phyloP scores from a whole-genome alignment of 495 filamentous ascomycete genomes.

The Hyphodiscus hymeniophilus region DNA sequence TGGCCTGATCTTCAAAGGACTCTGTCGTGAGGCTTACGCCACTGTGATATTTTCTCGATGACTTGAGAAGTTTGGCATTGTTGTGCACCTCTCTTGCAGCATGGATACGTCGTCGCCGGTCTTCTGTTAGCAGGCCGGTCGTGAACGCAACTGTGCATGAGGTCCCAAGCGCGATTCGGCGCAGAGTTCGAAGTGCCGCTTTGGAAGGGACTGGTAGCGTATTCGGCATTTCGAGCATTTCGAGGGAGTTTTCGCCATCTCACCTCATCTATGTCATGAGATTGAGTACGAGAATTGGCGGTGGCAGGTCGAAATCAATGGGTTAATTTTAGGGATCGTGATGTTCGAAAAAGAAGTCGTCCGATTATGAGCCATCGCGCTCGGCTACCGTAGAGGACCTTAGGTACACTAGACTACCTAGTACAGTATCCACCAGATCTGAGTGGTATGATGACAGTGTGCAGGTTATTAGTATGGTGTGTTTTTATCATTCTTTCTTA shows the following conservation, averaged over 20 bases:
- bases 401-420: too few species aligned
- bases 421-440: too few species aligned
- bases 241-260: constrained; percentile 1
- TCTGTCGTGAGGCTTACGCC: constrained; percentile 36
- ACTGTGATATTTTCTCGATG: constrained; percentile 32
- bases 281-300: neutral
- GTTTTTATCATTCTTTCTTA: too few species aligned
- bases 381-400: too few species aligned
- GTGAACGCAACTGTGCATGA: constrained; percentile 42
- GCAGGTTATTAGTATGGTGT: too few species aligned
- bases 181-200: constrained; percentile 43
- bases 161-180: constrained; percentile 38
- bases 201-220: constrained; percentile 44
- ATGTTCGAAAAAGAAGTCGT: neutral
- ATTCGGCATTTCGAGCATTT: constrained; percentile 20
- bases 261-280: constrained; percentile 1
- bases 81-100: constrained; percentile 33
- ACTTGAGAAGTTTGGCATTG: constrained; percentile 38
- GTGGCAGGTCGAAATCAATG: neutral
- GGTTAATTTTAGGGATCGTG: neutral
- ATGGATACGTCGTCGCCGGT: constrained; percentile 42
- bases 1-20: constrained; percentile 13
- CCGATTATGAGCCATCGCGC: too few species aligned
- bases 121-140: constrained; percentile 36
- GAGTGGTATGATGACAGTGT: too few species aligned